phyloP scores from a whole-genome alignment of 2,329 filamentous ascomycete species.

The Neurospora sp. region DNA sequence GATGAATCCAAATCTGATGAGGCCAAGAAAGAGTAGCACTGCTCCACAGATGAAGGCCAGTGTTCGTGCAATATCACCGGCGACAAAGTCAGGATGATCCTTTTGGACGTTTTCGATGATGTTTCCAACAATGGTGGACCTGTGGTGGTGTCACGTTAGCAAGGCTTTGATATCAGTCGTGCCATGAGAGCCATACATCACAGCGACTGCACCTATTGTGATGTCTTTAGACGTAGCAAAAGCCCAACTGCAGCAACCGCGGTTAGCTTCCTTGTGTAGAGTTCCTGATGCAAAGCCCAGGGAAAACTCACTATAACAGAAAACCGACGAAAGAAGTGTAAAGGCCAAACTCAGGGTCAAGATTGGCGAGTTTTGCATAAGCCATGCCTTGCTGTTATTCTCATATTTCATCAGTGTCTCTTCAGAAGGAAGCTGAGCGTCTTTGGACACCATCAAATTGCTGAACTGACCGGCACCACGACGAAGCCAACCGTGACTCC shows the following conservation, averaged over 20 bases:
- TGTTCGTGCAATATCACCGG: constrained; percentile 32
- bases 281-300: neutral
- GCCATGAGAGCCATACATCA: neutral
- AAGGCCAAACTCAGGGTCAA: constrained; percentile 60
- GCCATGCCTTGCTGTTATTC: constrained; percentile 55
- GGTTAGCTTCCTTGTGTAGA: neutral
- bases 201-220: constrained; percentile 53
- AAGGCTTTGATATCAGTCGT: neutral
- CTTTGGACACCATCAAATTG: neutral
- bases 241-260: constrained; percentile 41
- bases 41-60: constrained; percentile 35
- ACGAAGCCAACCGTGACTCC: constrained; percentile 48
- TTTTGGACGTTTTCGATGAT: constrained; percentile 30
- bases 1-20: constrained; percentile 38
- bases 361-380: constrained; percentile 61
- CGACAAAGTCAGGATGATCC: constrained; percentile 22
- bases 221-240: constrained; percentile 82
- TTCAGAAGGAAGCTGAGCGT: neutral
- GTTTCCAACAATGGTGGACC: constrained; percentile 40
- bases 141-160: constrained; percentile 10
- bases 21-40: constrained; percentile 34
- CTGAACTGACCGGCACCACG: constrained; percentile 31
- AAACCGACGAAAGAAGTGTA: constrained; percentile 80
- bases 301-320: constrained; percentile 43
- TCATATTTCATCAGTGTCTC: neutral